Evolutionary conservation across 2,329 filamentous ascomycete genomes (phyloP).

Genomic region (Akanthomyces dipterigenus): DNA sequence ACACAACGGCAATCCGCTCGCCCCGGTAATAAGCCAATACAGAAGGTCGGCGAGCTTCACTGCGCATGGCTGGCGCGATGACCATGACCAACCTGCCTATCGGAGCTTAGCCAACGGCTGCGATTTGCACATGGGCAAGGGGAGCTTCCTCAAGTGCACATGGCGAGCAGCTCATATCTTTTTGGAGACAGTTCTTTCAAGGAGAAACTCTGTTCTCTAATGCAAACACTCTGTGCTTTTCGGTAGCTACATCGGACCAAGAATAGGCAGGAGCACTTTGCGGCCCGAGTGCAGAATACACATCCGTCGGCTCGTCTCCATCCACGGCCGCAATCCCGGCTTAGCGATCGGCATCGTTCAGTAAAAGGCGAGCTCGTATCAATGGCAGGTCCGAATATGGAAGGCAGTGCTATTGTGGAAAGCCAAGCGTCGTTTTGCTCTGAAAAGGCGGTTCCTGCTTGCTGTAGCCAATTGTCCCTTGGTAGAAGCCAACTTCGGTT

Average conservation of each 20-base stretch:
- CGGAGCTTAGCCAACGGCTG: not conserved
- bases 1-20: not conserved
- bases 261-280: too few species aligned
- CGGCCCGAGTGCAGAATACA: too few species aligned
- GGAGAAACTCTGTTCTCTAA: not conserved
- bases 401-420: not conserved
- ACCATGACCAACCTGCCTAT: not conserved
- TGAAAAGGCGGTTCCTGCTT: not conserved
- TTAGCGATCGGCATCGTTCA: too few species aligned
- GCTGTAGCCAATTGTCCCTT: not conserved
- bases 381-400: not conserved
- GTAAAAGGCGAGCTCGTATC: not conserved
- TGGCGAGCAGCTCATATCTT: too few species aligned
- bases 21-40: not conserved
- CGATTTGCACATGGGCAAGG: not conserved
- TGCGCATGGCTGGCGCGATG: not conserved
- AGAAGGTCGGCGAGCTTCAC: not conserved
- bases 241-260: not conserved
- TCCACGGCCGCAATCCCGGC: too few species aligned
- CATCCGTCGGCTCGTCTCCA: too few species aligned
- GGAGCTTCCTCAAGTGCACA: not conserved
- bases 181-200: too few species aligned
- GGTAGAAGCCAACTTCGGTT: not conserved
- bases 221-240: not conserved
- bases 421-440: not conserved